These are phyloP conservation scores for Schwanniomyces vanrijiae DNA, from an alignment of 805 yeast species.

Conservation along the genomic window DNA sequence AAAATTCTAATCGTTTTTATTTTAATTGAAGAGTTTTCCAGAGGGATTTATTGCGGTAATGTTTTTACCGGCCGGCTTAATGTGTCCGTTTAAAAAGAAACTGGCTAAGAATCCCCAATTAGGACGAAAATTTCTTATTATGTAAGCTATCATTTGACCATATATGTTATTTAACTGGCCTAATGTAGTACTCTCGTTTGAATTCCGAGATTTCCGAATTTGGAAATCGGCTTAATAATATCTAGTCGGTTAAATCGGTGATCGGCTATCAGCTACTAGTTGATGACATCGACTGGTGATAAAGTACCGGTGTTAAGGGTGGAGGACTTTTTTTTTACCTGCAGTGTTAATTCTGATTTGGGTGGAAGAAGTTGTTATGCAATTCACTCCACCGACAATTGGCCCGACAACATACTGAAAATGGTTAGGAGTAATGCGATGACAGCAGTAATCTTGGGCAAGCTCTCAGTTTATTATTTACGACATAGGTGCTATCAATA, in stretches of 20 bases:
- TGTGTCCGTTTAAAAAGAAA: background rate
- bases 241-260: background rate
- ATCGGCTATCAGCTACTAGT: background rate
- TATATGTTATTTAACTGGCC: background rate
- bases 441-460: no score
- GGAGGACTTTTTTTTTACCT: background rate
- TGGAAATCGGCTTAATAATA: background rate
- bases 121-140: background rate
- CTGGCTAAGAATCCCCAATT: background rate
- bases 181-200: background rate
- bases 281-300: background rate
- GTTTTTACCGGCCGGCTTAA: background rate
- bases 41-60: conserved; percentile 6
- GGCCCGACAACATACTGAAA: no score
- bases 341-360: no score
- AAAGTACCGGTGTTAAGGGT: background rate
- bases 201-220: background rate
- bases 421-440: no score
- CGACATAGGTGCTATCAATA: no score
- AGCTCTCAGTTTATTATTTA: no score
- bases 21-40: conserved; percentile 2
- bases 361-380: no score
- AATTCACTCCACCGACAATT: no score
- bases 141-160: background rate
- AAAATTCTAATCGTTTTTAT: background rate